These are phyloP conservation scores for Boletus vermiculosoides DNA, from an alignment of 768 basidiomycete genomes.

Conservation along the genomic window DNA sequence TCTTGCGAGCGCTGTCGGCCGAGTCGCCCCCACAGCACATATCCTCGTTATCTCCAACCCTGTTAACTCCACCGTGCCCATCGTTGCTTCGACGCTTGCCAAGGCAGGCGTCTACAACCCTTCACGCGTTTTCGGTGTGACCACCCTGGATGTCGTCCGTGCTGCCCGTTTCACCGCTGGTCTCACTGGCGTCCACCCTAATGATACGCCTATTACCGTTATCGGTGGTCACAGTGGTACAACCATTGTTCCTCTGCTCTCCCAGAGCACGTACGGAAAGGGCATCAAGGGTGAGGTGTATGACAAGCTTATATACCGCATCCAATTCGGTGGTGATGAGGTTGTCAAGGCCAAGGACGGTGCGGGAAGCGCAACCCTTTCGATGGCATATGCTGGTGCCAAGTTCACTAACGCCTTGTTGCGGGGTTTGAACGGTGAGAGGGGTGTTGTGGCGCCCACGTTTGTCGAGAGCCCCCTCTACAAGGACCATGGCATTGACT, in stretches of 20 bases:
- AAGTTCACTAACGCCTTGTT: conserved; percentile 63
- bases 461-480: conserved; percentile 90
- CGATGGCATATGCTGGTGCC: conserved; percentile 77
- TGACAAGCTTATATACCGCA: conserved; percentile 81
- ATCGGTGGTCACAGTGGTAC: conserved; percentile 95
- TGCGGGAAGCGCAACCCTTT: conserved; percentile 71
- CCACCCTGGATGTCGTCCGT: conserved; percentile 97
- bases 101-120: conserved; percentile 94
- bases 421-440: conserved; percentile 64
- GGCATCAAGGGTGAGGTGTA: conserved; percentile 71
- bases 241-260: conserved; percentile 97
- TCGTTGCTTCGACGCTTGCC: conserved; percentile 88
- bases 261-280: conserved; percentile 73
- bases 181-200: conserved; percentile 62
- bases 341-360: conserved; percentile 98
- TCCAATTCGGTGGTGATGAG: conserved; percentile 98
- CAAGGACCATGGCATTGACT: conserved; percentile 82
- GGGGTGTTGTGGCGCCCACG: conserved; percentile 71
- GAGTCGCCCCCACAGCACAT: conserved; percentile 86
- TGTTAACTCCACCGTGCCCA: conserved; percentile 97
- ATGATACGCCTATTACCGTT: conserved; percentile 74
- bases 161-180: conserved; percentile 86
- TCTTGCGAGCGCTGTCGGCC: conserved; percentile 85
- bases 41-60: conserved; percentile 98
- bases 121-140: conserved; percentile 88